phyloP scores from a whole-genome alignment of 192 early-diverging fungal genomes.

The Coemansia sp. region DNA sequence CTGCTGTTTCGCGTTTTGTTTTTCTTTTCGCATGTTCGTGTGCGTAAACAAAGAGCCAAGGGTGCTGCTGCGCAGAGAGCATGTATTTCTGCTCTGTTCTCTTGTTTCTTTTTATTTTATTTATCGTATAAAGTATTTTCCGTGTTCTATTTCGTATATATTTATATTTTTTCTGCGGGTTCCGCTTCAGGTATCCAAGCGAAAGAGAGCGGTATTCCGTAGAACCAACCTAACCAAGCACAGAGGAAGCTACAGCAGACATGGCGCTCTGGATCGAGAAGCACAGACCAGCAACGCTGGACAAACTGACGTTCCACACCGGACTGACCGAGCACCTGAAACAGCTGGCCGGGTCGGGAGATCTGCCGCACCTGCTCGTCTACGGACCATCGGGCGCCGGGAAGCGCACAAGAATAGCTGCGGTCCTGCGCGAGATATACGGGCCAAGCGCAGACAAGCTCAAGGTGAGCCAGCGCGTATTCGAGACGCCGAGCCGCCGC shows the following conservation, averaged over 20 bases:
- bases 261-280: constrained; percentile 93
- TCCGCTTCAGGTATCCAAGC: no score
- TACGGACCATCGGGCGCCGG: constrained; percentile 97
- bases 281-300: constrained; percentile 81
- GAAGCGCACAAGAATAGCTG: constrained; percentile 92
- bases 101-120: neutral
- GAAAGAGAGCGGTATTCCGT: no score
- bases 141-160: neutral
- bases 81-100: no score
- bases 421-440: constrained; percentile 84
- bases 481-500: constrained; percentile 78
- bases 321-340: constrained; percentile 73
- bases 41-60: no score
- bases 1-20: no score
- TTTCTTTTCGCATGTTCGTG: no score
- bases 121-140: neutral
- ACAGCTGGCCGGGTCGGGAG: constrained; percentile 72
- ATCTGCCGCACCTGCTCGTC: constrained; percentile 93
- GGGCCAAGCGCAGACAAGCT: constrained; percentile 91
- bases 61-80: no score
- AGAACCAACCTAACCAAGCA: no score
- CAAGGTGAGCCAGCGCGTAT: constrained; percentile 84
- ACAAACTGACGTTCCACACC: constrained; percentile 80
- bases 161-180: no score
- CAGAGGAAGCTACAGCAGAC: neutral